Evolutionary conservation across 2,329 filamentous ascomycete genomes (phyloP).

Genomic region (Bipolaris bicolor): DNA sequence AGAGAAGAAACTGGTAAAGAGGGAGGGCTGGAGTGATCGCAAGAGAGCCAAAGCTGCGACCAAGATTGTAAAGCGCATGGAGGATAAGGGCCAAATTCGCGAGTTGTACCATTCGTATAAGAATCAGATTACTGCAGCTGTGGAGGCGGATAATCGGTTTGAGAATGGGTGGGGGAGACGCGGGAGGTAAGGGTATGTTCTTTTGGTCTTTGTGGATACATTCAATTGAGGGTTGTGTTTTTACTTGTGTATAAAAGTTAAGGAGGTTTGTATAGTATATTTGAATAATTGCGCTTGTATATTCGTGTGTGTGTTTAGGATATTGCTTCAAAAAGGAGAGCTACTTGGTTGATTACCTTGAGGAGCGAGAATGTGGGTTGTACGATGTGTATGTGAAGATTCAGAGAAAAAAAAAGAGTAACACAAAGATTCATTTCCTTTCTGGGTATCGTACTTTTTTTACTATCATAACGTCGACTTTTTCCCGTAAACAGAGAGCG

Average conservation of each 20-base stretch:
- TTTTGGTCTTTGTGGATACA: background rate
- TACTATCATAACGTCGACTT: too few species aligned
- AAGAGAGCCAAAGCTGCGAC: constrained; percentile 67
- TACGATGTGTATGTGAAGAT: background rate
- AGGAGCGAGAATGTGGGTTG: background rate
- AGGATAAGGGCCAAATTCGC: constrained; percentile 62
- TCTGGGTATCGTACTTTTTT: constrained; percentile 14
- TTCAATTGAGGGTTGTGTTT: background rate
- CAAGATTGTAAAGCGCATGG: constrained; percentile 69
- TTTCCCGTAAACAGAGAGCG: too few species aligned
- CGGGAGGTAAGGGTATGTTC: background rate
- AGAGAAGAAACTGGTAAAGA: constrained; percentile 63
- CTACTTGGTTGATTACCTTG: background rate
- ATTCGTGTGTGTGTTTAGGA: background rate
- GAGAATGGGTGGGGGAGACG: constrained; percentile 10
- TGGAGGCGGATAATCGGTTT: constrained; percentile 35
- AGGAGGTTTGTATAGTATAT: background rate
- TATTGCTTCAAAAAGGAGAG: background rate
- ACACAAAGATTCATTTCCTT: constrained; percentile 8
- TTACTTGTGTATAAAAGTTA: background rate
- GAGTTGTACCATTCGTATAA: constrained; percentile 71
- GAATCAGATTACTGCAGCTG: constrained; percentile 55
- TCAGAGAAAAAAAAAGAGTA: background rate
- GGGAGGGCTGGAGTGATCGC: constrained; percentile 66
- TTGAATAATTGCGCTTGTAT: background rate